These are phyloP conservation scores for Laetiporus sulphureus DNA, from an alignment of 1,284 basidiomycete genomes.

Conservation along the genomic window DNA sequence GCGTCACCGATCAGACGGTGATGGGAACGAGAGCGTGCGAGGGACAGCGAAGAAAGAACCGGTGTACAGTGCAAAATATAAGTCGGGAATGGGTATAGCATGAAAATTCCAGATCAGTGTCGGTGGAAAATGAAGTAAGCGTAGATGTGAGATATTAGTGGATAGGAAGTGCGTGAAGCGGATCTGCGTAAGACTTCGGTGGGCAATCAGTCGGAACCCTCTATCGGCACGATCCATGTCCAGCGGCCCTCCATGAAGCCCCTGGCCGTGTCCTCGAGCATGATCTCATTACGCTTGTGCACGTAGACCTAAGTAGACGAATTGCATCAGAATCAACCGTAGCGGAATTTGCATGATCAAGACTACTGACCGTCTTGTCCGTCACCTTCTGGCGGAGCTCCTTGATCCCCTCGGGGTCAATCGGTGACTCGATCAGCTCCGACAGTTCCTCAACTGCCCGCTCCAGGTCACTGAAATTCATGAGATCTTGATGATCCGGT, in stretches of 20 bases:
- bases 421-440: conserved; percentile 85
- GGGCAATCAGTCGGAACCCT: conserved; percentile 44
- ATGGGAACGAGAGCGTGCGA: no score
- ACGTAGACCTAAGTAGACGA: conserved; percentile 77
- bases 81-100: no score
- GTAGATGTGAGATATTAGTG: no score
- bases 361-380: conserved; percentile 70
- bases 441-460: conserved; percentile 92
- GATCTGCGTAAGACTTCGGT: no score
- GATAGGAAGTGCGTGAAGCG: no score
- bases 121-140: no score
- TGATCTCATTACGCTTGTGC: conserved; percentile 91
- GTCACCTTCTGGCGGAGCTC: conserved; percentile 87
- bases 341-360: no score
- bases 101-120: no score
- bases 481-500: not conserved
- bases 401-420: conserved; percentile 82
- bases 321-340: no score
- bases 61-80: no score
- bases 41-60: no score
- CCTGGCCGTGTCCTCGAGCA: conserved; percentile 89
- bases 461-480: conserved; percentile 86
- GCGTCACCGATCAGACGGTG: no score
- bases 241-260: conserved; percentile 87
- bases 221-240: conserved; percentile 65